These are phyloP conservation scores for Chlamydomonas eustigma DNA, from an alignment of 139 green algal genomes.

Conservation along the genomic window DNA sequence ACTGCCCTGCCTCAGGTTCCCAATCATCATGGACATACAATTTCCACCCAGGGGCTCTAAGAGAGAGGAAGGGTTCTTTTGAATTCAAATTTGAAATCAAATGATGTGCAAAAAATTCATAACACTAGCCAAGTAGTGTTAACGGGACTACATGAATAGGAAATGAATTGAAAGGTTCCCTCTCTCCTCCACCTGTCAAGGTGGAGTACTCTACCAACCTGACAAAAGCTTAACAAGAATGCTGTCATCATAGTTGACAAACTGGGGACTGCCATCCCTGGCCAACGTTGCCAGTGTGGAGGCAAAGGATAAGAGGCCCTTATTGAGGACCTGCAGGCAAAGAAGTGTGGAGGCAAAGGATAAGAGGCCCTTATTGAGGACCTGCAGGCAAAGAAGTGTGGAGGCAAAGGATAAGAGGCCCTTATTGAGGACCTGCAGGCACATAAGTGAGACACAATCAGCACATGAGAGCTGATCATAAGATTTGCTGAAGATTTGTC, in stretches of 20 bases:
- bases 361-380: constrained; percentile 45
- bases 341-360: constrained; percentile 29
- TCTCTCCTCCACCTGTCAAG: no score
- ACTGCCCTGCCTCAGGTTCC: constrained; percentile 43
- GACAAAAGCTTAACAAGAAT: constrained; percentile 54
- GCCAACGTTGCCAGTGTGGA: constrained; percentile 19
- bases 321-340: constrained; percentile 42
- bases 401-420: constrained; percentile 32
- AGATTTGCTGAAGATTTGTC: no score
- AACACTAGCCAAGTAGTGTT: no score
- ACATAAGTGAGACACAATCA: not conserved
- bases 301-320: constrained; percentile 35
- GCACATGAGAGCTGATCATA: no score
- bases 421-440: constrained; percentile 43
- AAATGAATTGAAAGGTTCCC: no score
- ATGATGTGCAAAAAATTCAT: no score
- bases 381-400: constrained; percentile 26
- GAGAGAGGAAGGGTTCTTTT: no score
- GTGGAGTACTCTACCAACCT: constrained; percentile 34
- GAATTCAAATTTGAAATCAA: no score
- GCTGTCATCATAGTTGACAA: constrained; percentile 43
- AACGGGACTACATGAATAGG: no score
- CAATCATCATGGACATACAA: constrained; percentile 47
- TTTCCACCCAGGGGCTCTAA: constrained; percentile 65
- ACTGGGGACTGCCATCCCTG: constrained; percentile 27